Base-by-base conservation (phyloP, 441 rosid species). In the Pelargonium fulgidum region DNA sequence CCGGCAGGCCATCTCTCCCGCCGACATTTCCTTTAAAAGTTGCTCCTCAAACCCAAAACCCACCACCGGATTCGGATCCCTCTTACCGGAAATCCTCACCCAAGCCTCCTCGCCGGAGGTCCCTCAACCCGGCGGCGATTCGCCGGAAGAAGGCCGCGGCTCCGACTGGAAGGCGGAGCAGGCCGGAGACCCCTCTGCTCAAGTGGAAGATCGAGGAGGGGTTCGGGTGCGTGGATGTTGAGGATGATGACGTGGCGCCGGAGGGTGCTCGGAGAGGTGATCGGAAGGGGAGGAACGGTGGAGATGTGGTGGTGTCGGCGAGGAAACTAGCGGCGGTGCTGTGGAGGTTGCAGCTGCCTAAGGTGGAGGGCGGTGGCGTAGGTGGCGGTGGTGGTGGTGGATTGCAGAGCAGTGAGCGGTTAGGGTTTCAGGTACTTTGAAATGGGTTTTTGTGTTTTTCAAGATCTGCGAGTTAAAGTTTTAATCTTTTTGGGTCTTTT, bases 301-400 rank as follows among this genome's bases (percentile, higher is more conserved):
- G 62, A 69, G 52, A 56, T 80, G 56, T 29, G 78, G 73, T 68
- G 0, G 88, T 88, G 0, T 91, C 97, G 22, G 95, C 90, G 39
- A 84, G 99, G 86, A 91, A 84, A 82, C 85, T 93, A 41, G 97
- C 91, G 2, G 96, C 97, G 2, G 96, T 88, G 1, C 77, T 94
- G 17, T 94, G 99, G 99, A 75, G 97, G 79, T 68, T 91, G 77
- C 96, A 86, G 82, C 72, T 85, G 8, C 80, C 92, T 65, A 89
- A 83, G 77, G 61, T 76, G 13, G 78, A 61, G 71, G 75, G 62
- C 0, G 75, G 72, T 48, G n/a, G n/a, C n/a, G n/a, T n/a, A n/a
- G 24, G 24, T 1, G 75, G 72, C 54, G 29, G 29, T 24, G 29
- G 29, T 0, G 75, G 72, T 48, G 78, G 77, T 62, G 79, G 73